Base-by-base conservation (phyloP, 768 basidiomycete species). In the Neoboletus subvelutipes region DNA sequence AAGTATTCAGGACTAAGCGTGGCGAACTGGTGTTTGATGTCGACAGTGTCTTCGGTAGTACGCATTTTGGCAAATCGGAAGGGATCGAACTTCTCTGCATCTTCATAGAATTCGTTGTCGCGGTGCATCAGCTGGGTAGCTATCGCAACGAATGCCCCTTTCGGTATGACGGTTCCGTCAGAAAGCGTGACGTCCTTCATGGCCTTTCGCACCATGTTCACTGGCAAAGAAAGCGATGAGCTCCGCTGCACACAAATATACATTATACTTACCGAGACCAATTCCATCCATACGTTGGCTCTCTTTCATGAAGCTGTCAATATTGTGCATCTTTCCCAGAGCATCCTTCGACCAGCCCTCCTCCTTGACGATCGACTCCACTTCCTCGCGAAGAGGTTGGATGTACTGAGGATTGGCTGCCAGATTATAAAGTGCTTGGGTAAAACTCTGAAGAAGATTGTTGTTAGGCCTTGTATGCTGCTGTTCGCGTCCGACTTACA, bases 11-110 rank as follows among this genome's bases (percentile, higher is more conserved):
- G 28, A 5, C 28, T 28, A 5, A 5, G 3, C 28, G 28, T 28
- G 28, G 28, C 3, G 28, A 28, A 28, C 28, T 28, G 28, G 3
- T 28, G 28, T 28, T 5, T 28, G 28, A 28, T 5, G 28, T 28
- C 28, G 28, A 28, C 5, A 28, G 3, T 72, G 2, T 71, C 65
- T 22, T 76, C 33, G 18, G 18, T 64, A 50, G 18, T 64, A 50
- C 71, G 64, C 57, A 73, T 70, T 11, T 72, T 64, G 1, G 72
- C 67, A 59, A 82, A 84, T 8, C 83, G 79, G 39, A 57, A 63
- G 0, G 63, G 61, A 31, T 57, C 40, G 45, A 64, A 64, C 17
- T 11, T 15, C 0, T 66, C 26, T 1, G 79, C 61, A 31, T 76
- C 65, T 1, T 72, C 59, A 48, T 80, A 78, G 15, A 54, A 7